Evolutionary conservation across 1,139 yeast species (phyloP).

Genomic region (Geotrichum citri-aurantii): DNA sequence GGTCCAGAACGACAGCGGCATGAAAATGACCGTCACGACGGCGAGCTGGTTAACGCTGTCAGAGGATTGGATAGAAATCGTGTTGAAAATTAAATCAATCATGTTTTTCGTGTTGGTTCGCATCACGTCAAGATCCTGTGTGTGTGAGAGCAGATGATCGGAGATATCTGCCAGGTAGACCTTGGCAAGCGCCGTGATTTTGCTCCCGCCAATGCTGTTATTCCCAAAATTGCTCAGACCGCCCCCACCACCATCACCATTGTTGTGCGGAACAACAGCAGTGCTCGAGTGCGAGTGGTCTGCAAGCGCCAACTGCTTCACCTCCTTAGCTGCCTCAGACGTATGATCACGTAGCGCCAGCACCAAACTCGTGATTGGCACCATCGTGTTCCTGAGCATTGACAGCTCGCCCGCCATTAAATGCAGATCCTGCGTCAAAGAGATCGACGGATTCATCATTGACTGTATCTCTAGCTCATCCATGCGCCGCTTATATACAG

Average conservation of each 20-base stretch:
- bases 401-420: slow-evolving; percentile 48
- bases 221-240: not conserved
- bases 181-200: slow-evolving; percentile 38
- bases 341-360: slow-evolving; percentile 42
- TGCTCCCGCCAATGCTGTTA: slow-evolving; percentile 15
- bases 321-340: slow-evolving; percentile 1
- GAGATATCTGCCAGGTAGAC: slow-evolving; percentile 48
- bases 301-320: not conserved
- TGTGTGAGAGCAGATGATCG: slow-evolving; percentile 47
- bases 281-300: not conserved
- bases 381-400: slow-evolving; percentile 40
- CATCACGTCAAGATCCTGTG: slow-evolving; percentile 50
- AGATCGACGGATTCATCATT: slow-evolving; percentile 44
- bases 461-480: slow-evolving; percentile 48
- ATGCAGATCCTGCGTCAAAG: slow-evolving; percentile 48
- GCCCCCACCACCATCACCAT: not conserved
- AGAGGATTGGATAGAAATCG: slow-evolving; percentile 47
- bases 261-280: not conserved
- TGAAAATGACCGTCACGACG: slow-evolving; percentile 47
- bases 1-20: slow-evolving; percentile 51
- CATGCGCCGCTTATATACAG: slow-evolving; percentile 47
- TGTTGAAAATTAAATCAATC: slow-evolving; percentile 48
- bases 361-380: slow-evolving; percentile 44
- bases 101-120: slow-evolving; percentile 44
- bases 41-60: slow-evolving; percentile 48